phyloP scores from a whole-genome alignment of 2,329 filamentous ascomycete species.

The Fusarium hostae region DNA sequence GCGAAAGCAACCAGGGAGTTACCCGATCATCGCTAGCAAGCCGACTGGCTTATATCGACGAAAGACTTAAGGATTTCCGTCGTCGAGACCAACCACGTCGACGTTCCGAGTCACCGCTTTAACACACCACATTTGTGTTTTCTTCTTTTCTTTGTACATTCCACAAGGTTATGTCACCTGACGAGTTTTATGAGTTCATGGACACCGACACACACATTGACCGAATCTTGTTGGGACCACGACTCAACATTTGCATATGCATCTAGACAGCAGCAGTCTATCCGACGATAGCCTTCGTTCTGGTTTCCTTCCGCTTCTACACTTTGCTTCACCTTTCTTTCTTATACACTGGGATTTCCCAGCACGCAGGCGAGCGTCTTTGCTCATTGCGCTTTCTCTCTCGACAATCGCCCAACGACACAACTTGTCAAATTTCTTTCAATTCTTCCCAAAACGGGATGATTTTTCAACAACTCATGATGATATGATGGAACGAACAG shows the following conservation, averaged over 20 bases:
- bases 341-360: slow-evolving; percentile 23
- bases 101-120: slow-evolving; percentile 63
- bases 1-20: slow-evolving; percentile 49
- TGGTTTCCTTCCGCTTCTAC: slow-evolving; percentile 6
- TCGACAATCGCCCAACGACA: slow-evolving; percentile 16
- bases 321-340: slow-evolving; percentile 23
- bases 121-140: slow-evolving; percentile 39
- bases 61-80: slow-evolving; percentile 66
- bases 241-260: slow-evolving; percentile 40
- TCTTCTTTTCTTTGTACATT: slow-evolving; percentile 39
- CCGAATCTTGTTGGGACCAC: slow-evolving; percentile 29
- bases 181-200: slow-evolving; percentile 43
- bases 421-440: slow-evolving; percentile 23
- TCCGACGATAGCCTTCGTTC: slow-evolving; percentile 31
- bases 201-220: slow-evolving; percentile 31
- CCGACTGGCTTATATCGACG: slow-evolving; percentile 68
- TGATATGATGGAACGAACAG: slow-evolving; percentile 47
- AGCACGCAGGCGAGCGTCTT: slow-evolving; percentile 6
- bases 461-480: slow-evolving; percentile 43
- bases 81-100: slow-evolving; percentile 54
- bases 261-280: slow-evolving; percentile 42
- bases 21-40: slow-evolving; percentile 59
- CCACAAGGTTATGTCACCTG: slow-evolving; percentile 33
- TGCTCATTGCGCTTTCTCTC: slow-evolving; percentile 11
- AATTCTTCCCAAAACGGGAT: slow-evolving; percentile 15